Percentiles rank a stretch among this genome's conserved stretches.
phyloP scores from a whole-genome alignment of 2,329 filamentous ascomycete genomes.

The Huntiella moniliformis region DNA sequence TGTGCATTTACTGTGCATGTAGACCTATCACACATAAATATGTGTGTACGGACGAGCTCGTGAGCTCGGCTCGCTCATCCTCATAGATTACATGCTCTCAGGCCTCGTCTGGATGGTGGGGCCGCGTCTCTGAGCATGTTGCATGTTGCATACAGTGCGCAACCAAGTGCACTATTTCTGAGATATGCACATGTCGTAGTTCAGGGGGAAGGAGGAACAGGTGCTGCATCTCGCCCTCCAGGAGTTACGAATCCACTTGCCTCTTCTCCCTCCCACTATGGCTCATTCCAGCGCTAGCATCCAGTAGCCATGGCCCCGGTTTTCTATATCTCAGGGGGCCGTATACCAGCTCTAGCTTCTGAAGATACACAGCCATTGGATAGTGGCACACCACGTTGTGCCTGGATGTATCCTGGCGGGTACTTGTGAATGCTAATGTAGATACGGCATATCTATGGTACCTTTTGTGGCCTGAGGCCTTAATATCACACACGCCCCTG shows the following conservation, averaged over 20 bases:
- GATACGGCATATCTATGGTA: conserved; percentile 2
- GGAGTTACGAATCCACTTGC: neutral
- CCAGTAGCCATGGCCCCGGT: neutral
- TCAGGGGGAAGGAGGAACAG: neutral
- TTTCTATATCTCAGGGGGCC: conserved; percentile 7
- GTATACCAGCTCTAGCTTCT: neutral
- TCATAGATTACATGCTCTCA: no score
- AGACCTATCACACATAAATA: no score
- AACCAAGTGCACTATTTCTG: no score
- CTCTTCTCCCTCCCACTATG: no score
- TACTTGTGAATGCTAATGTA: conserved; percentile 6
- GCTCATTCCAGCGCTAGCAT: no score
- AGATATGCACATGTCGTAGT: neutral
- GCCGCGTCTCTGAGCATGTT: no score
- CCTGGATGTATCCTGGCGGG: neutral
- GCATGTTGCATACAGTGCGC: no score
- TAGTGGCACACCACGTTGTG: neutral
- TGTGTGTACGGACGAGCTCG: no score
- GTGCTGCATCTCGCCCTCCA: conserved; percentile 1
- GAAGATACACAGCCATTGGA: conserved; percentile 5
- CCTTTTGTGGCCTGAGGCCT: conserved; percentile 10
- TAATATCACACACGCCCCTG: neutral
- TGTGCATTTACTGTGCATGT: no score
- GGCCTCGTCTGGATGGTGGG: no score
- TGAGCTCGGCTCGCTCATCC: no score